Evolutionary conservation across 75 land plant species (phyloP).

Genomic region (Chamaecyparis obtusa): DNA sequence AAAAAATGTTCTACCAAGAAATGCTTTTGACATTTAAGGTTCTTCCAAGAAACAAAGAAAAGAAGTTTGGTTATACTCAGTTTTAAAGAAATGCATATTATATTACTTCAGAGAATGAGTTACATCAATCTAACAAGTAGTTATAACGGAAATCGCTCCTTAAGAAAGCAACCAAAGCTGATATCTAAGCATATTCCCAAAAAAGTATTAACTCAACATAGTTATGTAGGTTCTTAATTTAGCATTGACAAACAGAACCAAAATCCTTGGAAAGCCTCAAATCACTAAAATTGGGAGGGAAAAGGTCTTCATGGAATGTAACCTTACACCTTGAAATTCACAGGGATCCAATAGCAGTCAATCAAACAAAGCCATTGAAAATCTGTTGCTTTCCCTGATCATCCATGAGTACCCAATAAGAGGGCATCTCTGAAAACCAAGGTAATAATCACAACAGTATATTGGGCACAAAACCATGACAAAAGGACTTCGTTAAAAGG

Average conservation of each 20-base stretch:
- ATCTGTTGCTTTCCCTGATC: neutral
- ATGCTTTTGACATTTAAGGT: neutral
- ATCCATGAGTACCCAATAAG: neutral
- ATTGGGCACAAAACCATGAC: neutral
- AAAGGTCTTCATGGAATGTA: neutral
- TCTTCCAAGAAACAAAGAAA: neutral
- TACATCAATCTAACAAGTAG: neutral
- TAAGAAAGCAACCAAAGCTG: neutral
- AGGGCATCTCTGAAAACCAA: neutral
- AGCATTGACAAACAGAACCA: neutral
- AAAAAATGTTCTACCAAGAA: neutral
- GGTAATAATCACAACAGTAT: neutral
- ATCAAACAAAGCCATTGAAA: neutral
- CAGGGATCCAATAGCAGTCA: neutral
- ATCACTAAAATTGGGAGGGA: neutral
- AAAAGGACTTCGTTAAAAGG: neutral
- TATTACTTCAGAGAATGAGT: neutral
- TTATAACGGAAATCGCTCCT: neutral
- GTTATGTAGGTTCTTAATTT: neutral
- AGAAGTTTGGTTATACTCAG: neutral
- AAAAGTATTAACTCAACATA: neutral
- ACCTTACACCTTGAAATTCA: neutral
- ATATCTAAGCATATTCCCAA: neutral
- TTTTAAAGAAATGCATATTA: neutral
- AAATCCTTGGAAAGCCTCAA: neutral